phyloP scores from a whole-genome alignment of 495 filamentous ascomycete species.

The Neurospora sp. region DNA sequence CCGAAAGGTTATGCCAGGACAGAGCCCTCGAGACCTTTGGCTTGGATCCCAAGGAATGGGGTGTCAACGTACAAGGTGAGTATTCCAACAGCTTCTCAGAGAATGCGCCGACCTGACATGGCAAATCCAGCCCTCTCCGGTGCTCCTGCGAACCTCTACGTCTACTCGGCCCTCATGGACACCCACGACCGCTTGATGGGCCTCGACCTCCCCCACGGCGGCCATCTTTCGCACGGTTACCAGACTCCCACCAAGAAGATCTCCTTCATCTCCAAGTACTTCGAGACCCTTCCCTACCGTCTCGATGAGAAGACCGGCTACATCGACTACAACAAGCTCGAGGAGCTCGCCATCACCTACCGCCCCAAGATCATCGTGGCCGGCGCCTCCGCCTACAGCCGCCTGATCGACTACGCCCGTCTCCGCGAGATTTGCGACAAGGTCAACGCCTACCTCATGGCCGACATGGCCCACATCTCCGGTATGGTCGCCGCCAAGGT shows the following conservation, averaged over 20 bases:
- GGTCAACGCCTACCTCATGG: slow-evolving; percentile 82
- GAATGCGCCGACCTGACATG: neutral
- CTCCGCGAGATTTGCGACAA: slow-evolving; percentile 84
- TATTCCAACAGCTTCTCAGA: neutral
- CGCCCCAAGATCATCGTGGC: slow-evolving; percentile 93
- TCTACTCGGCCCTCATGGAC: slow-evolving; percentile 85
- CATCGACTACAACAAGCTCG: slow-evolving; percentile 87
- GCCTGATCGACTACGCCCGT: slow-evolving; percentile 81
- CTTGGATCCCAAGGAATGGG: slow-evolving; percentile 79
- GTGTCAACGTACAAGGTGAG: slow-evolving; percentile 93
- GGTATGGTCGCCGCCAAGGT: slow-evolving; percentile 88
- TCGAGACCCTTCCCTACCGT: slow-evolving; percentile 92
- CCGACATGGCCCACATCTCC: slow-evolving; percentile 98
- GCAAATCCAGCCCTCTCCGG: slow-evolving; percentile 67
- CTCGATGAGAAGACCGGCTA: slow-evolving; percentile 82
- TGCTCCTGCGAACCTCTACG: slow-evolving; percentile 91
- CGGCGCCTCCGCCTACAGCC: slow-evolving; percentile 89
- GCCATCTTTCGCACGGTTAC: slow-evolving; percentile 95
- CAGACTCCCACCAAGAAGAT: slow-evolving; percentile 98
- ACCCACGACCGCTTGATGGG: slow-evolving; percentile 96
- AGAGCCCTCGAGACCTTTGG: slow-evolving; percentile 81
- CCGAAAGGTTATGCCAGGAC: slow-evolving; percentile 81
- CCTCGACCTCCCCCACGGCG: slow-evolving; percentile 90
- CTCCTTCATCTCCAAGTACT: slow-evolving; percentile 95
- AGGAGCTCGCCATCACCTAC: slow-evolving; percentile 75